These are phyloP conservation scores for Magnolia officinalis DNA, from an alignment of 164 flowering plant genomes.

Conservation along the genomic window DNA sequence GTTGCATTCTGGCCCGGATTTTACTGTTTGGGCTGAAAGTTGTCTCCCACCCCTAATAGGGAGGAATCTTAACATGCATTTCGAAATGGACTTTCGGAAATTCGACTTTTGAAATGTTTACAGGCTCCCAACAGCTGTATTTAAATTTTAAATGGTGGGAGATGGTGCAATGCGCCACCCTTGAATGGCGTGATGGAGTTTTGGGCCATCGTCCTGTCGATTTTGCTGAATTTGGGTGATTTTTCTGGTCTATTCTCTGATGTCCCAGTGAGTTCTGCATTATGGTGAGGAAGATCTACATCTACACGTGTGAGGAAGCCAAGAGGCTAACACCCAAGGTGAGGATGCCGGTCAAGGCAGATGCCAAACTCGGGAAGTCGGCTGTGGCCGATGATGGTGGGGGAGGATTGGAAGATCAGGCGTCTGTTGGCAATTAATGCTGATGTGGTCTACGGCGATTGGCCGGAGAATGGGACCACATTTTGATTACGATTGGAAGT, in stretches of 20 bases:
- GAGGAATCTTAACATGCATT: no score
- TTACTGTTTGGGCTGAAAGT: no score
- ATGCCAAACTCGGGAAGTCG: slow-evolving; percentile 26
- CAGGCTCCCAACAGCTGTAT: no score
- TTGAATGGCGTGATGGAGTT: no score
- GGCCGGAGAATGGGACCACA: background rate
- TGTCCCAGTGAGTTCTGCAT: slow-evolving; percentile 74
- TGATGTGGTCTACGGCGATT: background rate
- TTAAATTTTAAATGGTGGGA: no score
- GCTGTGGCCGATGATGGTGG: background rate
- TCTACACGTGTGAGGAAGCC: slow-evolving; percentile 72
- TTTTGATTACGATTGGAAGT: background rate
- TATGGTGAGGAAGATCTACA: slow-evolving; percentile 81
- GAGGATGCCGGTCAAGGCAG: slow-evolving; percentile 40
- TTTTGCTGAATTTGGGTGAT: background rate
- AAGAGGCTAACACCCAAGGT: slow-evolving; percentile 60
- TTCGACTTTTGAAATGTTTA: no score
- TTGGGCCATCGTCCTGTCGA: background rate
- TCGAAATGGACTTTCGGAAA: no score
- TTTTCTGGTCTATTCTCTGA: background rate
- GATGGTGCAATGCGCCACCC: no score
- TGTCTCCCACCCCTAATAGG: no score
- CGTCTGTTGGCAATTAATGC: background rate
- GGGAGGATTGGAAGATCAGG: background rate
- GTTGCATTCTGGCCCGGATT: no score